Conservation (phyloP, 495 filamentous ascomycete genomes). For the Hypoxylon fragiforme region DNA sequence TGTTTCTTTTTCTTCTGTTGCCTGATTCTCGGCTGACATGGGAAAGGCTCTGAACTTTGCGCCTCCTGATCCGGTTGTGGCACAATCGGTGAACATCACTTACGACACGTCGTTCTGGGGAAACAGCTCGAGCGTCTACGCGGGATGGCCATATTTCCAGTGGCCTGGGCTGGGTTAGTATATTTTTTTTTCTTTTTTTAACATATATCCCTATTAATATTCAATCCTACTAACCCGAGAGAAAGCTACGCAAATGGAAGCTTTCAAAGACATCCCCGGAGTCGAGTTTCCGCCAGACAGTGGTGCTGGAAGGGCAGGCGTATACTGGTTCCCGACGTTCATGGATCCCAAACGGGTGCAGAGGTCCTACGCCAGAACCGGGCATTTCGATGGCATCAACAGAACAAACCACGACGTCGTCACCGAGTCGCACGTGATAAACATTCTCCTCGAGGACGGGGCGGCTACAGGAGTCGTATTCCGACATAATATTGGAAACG, state of each 20-base stretch:
- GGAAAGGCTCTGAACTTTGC: conserved; percentile 45
- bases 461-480: conserved; percentile 44
- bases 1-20: background rate
- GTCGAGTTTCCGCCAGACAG: conserved; percentile 47
- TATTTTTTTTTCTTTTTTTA: background rate
- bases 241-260: conserved; percentile 40
- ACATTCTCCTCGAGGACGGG: conserved; percentile 41
- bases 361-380: conserved; percentile 48
- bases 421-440: conserved; percentile 43
- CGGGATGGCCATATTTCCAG: conserved; percentile 49
- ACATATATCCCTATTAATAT: background rate
- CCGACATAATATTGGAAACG: conserved; percentile 19
- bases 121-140: conserved; percentile 43
- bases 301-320: conserved; percentile 43
- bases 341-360: conserved; percentile 46
- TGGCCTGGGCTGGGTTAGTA: conserved; percentile 39
- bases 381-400: conserved; percentile 39
- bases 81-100: conserved; percentile 43
- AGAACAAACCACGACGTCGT: conserved; percentile 46
- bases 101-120: conserved; percentile 50
- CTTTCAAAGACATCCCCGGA: conserved; percentile 44
- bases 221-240: background rate
- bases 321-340: conserved; percentile 51
- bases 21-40: background rate
- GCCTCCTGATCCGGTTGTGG: conserved; percentile 39